A percentile compares a stretch with the other conserved stretches of the same genome.
Conservation (phyloP, 345 rosid genomes). For the Gossypium stocksii region DNA sequence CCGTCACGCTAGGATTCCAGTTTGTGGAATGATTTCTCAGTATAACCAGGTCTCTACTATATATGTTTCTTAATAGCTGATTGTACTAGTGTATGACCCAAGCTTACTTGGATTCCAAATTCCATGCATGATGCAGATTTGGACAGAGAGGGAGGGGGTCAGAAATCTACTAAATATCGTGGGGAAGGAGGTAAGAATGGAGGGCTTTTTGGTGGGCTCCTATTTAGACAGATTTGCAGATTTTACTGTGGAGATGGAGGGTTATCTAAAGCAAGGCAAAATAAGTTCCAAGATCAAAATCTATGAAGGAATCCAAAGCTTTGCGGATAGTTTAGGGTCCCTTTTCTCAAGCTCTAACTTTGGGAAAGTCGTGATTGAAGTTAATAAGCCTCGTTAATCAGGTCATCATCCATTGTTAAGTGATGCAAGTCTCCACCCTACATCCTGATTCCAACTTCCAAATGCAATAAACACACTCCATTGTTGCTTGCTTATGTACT, state of each 20-base stretch:
- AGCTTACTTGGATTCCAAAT: neutral
- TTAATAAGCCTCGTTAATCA: neutral
- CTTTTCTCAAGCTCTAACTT: constrained; percentile 35
- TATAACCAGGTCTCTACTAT: constrained; percentile 35
- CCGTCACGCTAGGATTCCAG: constrained; percentile 24
- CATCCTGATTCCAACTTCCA: too few species aligned
- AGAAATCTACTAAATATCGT: constrained; percentile 40
- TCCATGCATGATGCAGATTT: constrained; percentile 22
- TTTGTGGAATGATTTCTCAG: constrained; percentile 50
- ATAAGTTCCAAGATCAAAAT: constrained; percentile 28
- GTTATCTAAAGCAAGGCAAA: constrained; percentile 28
- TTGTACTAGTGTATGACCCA: too few species aligned
- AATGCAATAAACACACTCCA: too few species aligned
- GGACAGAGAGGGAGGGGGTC: constrained; percentile 44
- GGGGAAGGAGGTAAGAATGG: constrained; percentile 43
- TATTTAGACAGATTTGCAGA: constrained; percentile 25
- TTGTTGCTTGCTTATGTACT: too few species aligned
- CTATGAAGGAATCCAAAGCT: constrained; percentile 35
- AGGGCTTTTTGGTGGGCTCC: constrained; percentile 39
- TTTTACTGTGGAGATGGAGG: constrained; percentile 29
- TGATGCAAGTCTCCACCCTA: too few species aligned
- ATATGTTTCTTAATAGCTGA: too few species aligned
- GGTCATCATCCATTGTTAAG: too few species aligned
- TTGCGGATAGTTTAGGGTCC: constrained; percentile 34
- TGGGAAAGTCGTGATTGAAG: constrained; percentile 41